Base-by-base conservation (phyloP, 176 grass and related monocot genomes). In the Secale cereale region DNA sequence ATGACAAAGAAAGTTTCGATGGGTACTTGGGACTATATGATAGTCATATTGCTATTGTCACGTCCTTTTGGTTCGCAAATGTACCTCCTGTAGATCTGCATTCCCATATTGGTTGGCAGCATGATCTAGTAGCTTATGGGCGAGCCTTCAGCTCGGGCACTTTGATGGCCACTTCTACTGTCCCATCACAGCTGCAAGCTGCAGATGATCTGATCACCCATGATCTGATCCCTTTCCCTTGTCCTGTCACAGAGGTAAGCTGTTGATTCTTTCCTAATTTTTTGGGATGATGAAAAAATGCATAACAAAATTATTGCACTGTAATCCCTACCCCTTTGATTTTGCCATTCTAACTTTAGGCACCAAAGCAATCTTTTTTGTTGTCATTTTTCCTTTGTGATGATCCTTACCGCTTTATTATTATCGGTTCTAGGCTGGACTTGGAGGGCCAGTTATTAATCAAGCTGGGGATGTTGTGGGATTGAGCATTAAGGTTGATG, bases 371-470 rank as follows among this genome's bases (percentile, higher is more conserved):
- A 33, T 33, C 32, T 33, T 33, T 33, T 33, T 33, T 33, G 32
- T 33, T 33, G 32, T 33, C 10, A 27, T 25, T 74, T 76, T 76
- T 76, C 70, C 27, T 84, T 41, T n/a, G 50, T 19, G 50, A n/a
- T n/a, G n/a, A 77, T 54, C 19, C 14, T 1, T 77, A 31, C 30
- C 30, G 30, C 30, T 31, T 31, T 31, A 31, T 2, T 31, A 31
- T 31, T 31, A 31, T 31, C 3, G 30, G 59, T 62, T 62, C 33
- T 77, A 85, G 82, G 74, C 74, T 85, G 63, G 66, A 78, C 46
- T 85, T 78, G 83, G 83, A 85, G 83, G 83, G 32, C 62, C 74
- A 22, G 43, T 85, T 69, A 12, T 85, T 29, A 45, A 6, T 6
- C 8, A 27, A 0, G 16, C 63, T 78, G 7, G 20, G 3, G 10